Conservation (phyloP, 2,329 filamentous ascomycete species). For the Xylariomycetidae sp. region DNA sequence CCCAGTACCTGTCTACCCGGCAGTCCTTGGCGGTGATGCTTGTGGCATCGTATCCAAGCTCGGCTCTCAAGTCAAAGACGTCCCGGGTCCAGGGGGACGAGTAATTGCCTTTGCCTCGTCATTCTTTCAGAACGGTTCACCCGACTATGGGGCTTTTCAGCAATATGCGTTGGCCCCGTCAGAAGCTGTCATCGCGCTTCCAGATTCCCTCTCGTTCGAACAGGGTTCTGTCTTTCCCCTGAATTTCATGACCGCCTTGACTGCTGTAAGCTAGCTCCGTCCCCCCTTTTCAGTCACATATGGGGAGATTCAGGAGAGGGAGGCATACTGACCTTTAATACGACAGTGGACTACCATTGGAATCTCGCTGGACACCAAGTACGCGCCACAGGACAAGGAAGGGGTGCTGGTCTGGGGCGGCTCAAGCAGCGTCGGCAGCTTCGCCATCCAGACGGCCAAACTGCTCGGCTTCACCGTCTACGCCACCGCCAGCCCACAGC, state of each 20-base stretch:
- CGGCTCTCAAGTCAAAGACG: no score
- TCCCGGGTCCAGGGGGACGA: no score
- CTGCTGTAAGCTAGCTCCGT: conserved; percentile 31
- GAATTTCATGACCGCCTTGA: no score
- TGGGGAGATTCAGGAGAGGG: no score
- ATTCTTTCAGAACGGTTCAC: conserved; percentile 27
- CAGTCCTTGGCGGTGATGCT: conserved; percentile 36
- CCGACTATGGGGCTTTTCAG: conserved; percentile 43
- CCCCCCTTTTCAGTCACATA: conserved; percentile 32
- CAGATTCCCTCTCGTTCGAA: no score
- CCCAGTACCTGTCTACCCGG: conserved; percentile 34
- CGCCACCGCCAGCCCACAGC: conserved; percentile 30
- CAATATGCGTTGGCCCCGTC: conserved; percentile 35
- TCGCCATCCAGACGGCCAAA: conserved; percentile 35
- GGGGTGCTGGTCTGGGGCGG: conserved; percentile 38
- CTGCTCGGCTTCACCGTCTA: conserved; percentile 35
- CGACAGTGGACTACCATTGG: conserved; percentile 34
- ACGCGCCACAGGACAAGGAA: conserved; percentile 19
- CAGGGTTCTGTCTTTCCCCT: no score
- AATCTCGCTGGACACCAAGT: conserved; percentile 30
- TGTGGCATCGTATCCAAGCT: conserved; percentile 36
- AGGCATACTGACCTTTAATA: no score
- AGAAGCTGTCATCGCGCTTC: no score
- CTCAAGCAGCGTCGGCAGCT: conserved; percentile 38
- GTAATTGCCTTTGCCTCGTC: no score